Percentiles rank a stretch among this genome's conserved stretches.
Evolutionary conservation across 78 protist genomes (phyloP).

Genomic region (Dictyostelium purpureum): DNA sequence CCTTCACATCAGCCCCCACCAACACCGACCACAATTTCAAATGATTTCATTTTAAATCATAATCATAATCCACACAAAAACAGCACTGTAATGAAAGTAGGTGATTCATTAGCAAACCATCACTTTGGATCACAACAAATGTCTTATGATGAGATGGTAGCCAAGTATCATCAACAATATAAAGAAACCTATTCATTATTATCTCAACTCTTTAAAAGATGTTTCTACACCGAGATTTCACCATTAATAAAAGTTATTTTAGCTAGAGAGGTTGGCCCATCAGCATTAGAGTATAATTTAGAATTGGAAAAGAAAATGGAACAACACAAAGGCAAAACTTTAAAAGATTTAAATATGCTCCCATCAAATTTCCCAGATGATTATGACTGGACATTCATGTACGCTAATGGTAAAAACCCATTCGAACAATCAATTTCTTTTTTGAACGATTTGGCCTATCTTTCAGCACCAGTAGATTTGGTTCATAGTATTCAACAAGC

Average conservation of each 20-base stretch:
- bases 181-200: not conserved
- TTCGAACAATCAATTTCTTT: constrained; percentile 28
- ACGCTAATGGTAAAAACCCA: not conserved
- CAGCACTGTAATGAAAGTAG: too few species aligned
- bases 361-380: constrained; percentile 57
- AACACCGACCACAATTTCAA: not conserved
- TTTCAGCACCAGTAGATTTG: constrained; percentile 31
- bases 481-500: constrained; percentile 52
- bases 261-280: not conserved
- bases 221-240: constrained; percentile 22
- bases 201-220: constrained; percentile 22
- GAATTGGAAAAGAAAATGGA: constrained; percentile 18
- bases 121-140: not conserved
- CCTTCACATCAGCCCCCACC: not conserved
- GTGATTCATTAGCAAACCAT: too few species aligned
- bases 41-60: not conserved
- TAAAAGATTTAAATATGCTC: constrained; percentile 6
- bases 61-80: not conserved
- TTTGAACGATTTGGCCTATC: constrained; percentile 16
- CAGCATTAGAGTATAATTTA: not conserved
- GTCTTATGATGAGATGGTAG: not conserved
- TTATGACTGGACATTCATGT: not conserved
- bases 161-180: not conserved
- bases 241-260: constrained; percentile 30
- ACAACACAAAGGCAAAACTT: not conserved